Base-by-base conservation (phyloP, 2,329 filamentous ascomycete species). In the Epicoccum nigrum region DNA sequence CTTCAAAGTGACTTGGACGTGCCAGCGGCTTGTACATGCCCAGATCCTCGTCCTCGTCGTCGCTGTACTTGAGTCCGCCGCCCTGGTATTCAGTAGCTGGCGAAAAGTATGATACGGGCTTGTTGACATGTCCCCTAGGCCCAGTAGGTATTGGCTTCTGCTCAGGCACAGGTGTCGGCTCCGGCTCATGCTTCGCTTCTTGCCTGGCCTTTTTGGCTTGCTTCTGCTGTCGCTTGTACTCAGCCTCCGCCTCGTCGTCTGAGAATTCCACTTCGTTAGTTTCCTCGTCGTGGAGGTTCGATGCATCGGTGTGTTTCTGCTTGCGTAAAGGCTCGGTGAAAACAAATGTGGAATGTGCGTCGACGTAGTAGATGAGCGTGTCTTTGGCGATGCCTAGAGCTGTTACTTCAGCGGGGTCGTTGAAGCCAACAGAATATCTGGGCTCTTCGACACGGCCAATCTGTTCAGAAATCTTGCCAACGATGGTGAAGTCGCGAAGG, bases 241-340 rank as follows among this genome's bases (percentile, higher is more conserved):
- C 90, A 7, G 88, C 88, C 74, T 99, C 94, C 62, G 90, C 89
- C 74, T 99, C 94, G 65, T 99, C 94, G 62, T 99, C 94, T 0
- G 93, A 97, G 71, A 97, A 97, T 69, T 97, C 94, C 62, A 91
- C 83, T 70, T 97, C 93, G 30, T 96, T 90, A 25, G 89, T 83
- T 75, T 97, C 93, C 72, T 99, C 94, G 62, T 97, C 94, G 72
- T 96, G 89, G 46, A 96, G 82, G 69, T 97, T 97, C 43, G 91
- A 96, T 7, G 94, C 93, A 73, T 99, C 94, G 8, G 91, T 94
- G 53, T 92, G 91, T 76, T 96, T 97, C 65, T 88, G 71, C 44
- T 81, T 82, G 72, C 88, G 89, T 50, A 97, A 78, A 6, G 87
- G 85, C 70, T 94, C 84, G 0, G 93, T 97, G 68, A 96, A 94